Evolutionary conservation across 1,284 basidiomycete genomes (phyloP), one percentile per base, ranked within the genome.

Genomic region (Melampsora occidentalis): DNA sequence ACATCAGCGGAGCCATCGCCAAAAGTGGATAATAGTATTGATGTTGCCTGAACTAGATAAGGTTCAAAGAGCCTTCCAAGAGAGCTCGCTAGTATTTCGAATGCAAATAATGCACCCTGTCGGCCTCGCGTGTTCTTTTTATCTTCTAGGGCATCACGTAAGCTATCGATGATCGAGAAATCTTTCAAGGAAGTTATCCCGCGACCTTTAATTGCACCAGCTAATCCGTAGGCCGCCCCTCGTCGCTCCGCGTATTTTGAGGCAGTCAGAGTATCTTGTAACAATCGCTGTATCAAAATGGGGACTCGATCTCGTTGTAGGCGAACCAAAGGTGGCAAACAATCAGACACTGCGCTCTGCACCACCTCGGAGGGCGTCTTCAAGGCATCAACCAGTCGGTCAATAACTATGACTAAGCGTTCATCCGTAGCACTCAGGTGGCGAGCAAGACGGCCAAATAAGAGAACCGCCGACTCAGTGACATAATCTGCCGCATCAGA

Each of bases 301-400:
- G 87, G 85, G 7, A 83, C 81, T 28, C 84, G 83, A 51, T 82
- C 78, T 69, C 86, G 86, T 86, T 93, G 91, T 49, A 90, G 84
- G 42, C 87, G 87, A 57, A 96, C 91, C 6, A 99, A 87, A 0
- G 94, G 93, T 0, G 93, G 90, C 10, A 99, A 86, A 85, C 84
- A 85, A 78, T 98, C 97, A 0, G 95, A 93, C 0, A 99, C 94
- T 0, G 97, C 96, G 70, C 93, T 90, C 83, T 99, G 96, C 0
- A 99, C 97, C 80, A 96, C 90, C 83, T 99, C 97, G 0, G 94
- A 90, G 0, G 97, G 97, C 0, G 95, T 99, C 84, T 91, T 91
- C 78, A 99, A 86, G 0, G 96, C 93, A 31, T 93, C 91, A 6
- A 97, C 88, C 25, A 99, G 86, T n/a, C 94, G 87, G 78, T 94